phyloP scores from a whole-genome alignment of 2,329 filamentous ascomycete genomes.

The Aspergillus udagawae region DNA sequence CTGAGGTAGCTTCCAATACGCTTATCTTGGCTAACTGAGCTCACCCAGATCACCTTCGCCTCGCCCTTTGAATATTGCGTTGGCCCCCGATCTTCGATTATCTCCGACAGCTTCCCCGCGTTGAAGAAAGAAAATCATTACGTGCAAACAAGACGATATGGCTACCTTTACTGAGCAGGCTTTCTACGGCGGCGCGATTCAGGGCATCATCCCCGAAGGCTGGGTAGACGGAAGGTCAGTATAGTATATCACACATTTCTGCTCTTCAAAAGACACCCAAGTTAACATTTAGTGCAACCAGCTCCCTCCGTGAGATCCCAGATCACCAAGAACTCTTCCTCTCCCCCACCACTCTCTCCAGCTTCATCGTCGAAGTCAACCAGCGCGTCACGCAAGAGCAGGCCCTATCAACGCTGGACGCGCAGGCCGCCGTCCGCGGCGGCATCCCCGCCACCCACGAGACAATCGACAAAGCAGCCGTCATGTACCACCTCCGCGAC shows the following conservation, averaged over 20 bases:
- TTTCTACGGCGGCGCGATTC: constrained; percentile 35
- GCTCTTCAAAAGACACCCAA: not conserved
- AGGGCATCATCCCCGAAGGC: constrained; percentile 27
- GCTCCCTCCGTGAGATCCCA: constrained; percentile 36
- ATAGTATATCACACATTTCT: constrained; percentile 7
- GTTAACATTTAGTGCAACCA: constrained; percentile 15
- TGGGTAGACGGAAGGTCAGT: constrained; percentile 38
- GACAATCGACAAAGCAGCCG: constrained; percentile 62
- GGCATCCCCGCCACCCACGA: constrained; percentile 49
- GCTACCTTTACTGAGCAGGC: constrained; percentile 22
- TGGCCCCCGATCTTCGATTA: not conserved
- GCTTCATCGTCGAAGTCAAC: constrained; percentile 85
- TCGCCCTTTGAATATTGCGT: not conserved
- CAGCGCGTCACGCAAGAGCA: constrained; percentile 60
- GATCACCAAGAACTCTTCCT: constrained; percentile 87
- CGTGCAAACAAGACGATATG: constrained; percentile 13
- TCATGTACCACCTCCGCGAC: constrained; percentile 55
- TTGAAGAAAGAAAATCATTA: not conserved
- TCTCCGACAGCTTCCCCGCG: not conserved
- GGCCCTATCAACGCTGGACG: constrained; percentile 19
- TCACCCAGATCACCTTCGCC: not conserved
- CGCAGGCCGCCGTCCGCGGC: constrained; percentile 12
- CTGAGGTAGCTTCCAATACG: not conserved
- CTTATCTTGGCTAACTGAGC: not conserved
- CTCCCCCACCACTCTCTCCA: constrained; percentile 76